Conservation (phyloP, 805 yeast species). For the Sugiyamaella floridensis region DNA sequence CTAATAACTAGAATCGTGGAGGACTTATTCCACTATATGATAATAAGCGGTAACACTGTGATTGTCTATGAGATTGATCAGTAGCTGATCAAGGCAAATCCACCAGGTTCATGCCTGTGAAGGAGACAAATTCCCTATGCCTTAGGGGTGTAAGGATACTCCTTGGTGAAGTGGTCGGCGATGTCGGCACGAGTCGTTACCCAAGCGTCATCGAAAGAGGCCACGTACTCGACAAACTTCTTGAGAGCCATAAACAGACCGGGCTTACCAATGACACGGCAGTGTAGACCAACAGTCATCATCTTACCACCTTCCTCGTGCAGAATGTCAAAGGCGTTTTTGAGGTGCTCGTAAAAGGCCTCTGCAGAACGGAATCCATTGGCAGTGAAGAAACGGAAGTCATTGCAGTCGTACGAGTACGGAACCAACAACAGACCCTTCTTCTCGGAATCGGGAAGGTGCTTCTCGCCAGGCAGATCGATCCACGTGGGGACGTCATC, state of each 20-base stretch:
- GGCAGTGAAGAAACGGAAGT: slow-evolving; percentile 26
- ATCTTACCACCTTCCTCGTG: slow-evolving; percentile 34
- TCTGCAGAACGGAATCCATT: slow-evolving; percentile 27
- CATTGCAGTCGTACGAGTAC: slow-evolving; percentile 29
- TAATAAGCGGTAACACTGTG: too few relatives aligned
- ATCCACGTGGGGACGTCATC: slow-evolving; percentile 36
- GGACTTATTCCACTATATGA: too few relatives aligned
- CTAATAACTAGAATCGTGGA: too few relatives aligned
- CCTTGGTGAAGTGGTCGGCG: slow-evolving; percentile 28
- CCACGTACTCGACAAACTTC: slow-evolving; percentile 33
- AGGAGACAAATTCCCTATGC: not conserved
- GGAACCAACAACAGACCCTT: slow-evolving; percentile 29
- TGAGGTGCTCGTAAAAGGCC: slow-evolving; percentile 29
- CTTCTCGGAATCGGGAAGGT: slow-evolving; percentile 14
- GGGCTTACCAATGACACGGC: slow-evolving; percentile 34
- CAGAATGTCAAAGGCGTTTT: slow-evolving; percentile 33
- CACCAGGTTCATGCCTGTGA: not conserved
- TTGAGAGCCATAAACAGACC: slow-evolving; percentile 33
- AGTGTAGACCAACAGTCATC: slow-evolving; percentile 35
- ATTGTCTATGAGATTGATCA: not conserved
- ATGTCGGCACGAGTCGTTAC: slow-evolving; percentile 35
- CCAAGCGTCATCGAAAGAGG: slow-evolving; percentile 33
- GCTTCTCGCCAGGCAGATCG: slow-evolving; percentile 28
- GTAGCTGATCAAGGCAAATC: not conserved
- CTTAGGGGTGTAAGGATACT: slow-evolving; percentile 8